Percentiles rank a stretch among this genome's conserved stretches.
phyloP scores from a whole-genome alignment of 495 filamentous ascomycete species.

The Jackrogersella multiformis region DNA sequence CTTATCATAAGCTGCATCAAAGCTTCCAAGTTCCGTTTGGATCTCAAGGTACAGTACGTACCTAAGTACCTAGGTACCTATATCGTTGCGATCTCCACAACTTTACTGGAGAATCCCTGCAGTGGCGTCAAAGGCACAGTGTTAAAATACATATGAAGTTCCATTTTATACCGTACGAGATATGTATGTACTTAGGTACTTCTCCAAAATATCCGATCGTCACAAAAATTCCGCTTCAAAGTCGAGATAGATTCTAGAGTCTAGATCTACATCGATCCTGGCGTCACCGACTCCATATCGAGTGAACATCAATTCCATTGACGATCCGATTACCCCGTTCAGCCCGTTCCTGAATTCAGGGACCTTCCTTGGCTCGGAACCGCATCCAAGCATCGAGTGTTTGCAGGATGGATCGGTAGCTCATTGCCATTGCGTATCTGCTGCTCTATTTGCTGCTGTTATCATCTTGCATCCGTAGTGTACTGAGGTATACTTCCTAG shows the following conservation, averaged over 20 bases:
- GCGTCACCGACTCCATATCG: conserved; percentile 39
- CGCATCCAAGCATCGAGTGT: conserved; percentile 25
- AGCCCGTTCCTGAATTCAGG: conserved; percentile 18
- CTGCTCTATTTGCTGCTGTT: no score
- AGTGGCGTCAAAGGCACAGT: neutral
- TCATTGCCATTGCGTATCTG: conserved; percentile 11
- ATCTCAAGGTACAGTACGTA: neutral
- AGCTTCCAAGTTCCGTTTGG: neutral
- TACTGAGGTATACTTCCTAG: neutral
- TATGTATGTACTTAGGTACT: conserved; percentile 1
- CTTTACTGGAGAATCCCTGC: conserved; percentile 29
- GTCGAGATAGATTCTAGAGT: conserved; percentile 29
- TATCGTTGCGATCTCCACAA: no score
- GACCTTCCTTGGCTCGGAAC: conserved; percentile 16
- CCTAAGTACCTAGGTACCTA: neutral
- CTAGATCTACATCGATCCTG: conserved; percentile 36
- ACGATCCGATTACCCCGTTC: conserved; percentile 15
- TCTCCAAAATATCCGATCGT: conserved; percentile 25
- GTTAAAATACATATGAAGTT: no score
- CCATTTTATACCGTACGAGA: no score
- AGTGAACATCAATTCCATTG: conserved; percentile 29
- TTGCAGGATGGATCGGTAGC: conserved; percentile 33
- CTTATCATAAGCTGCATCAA: conserved; percentile 1
- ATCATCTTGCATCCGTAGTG: conserved; percentile 12
- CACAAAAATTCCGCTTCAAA: conserved; percentile 28